These are phyloP conservation scores for Biscogniauxia mediterranea DNA, from an alignment of 2,329 filamentous ascomycete species.

Conservation along the genomic window DNA sequence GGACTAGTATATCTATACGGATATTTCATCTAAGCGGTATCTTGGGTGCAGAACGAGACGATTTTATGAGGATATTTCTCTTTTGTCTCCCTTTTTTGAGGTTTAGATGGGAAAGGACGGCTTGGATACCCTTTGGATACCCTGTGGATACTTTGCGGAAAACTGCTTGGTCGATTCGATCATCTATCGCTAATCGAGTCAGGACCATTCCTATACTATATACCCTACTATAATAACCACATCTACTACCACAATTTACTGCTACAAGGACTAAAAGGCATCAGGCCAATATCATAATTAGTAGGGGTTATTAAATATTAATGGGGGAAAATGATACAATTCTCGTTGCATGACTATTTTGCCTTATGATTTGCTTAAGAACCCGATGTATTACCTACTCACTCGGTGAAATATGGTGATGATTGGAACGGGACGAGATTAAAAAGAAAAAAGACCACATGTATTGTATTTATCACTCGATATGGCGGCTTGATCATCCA, in stretches of 20 bases:
- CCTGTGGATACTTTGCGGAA: not conserved
- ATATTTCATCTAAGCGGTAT: not conserved
- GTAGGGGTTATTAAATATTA: not conserved
- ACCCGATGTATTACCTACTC: not conserved
- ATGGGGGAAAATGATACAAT: not conserved
- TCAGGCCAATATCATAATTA: not conserved
- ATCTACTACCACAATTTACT: not conserved
- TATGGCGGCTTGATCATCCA: too few species aligned
- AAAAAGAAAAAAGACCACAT: too few species aligned
- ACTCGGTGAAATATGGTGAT: not conserved
- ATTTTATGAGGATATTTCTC: not conserved
- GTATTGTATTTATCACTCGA: too few species aligned
- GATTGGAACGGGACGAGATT: too few species aligned
- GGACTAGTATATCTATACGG: not conserved
- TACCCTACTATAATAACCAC: not conserved
- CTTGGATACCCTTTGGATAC: not conserved
- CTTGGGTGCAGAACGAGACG: not conserved
- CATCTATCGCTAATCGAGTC: not conserved
- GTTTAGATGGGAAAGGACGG: not conserved
- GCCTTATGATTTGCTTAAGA: not conserved
- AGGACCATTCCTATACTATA: not conserved
- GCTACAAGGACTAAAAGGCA: too few species aligned
- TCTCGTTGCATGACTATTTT: not conserved
- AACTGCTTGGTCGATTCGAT: not conserved
- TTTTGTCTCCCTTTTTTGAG: not conserved